phyloP scores from a whole-genome alignment of 2,329 filamentous ascomycete species.

The Alternaria sp. region DNA sequence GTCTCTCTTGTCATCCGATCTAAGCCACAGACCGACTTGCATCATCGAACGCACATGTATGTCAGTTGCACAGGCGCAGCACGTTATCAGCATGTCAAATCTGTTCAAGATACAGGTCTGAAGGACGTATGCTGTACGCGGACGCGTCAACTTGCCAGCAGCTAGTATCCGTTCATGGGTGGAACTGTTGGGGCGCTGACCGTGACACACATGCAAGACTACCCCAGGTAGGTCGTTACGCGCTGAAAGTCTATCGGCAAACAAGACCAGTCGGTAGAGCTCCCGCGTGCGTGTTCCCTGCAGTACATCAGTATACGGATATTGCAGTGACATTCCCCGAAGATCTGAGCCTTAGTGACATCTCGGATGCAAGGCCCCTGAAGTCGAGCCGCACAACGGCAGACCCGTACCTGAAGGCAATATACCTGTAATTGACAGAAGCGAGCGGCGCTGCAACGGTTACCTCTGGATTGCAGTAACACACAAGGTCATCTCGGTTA shows the following conservation, averaged over 20 bases:
- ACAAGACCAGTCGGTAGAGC: constrained; percentile 24
- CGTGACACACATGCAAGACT: constrained; percentile 36
- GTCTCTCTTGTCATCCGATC: constrained; percentile 21
- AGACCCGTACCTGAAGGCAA: constrained; percentile 9
- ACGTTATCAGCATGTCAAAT: constrained; percentile 35
- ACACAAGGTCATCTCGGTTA: constrained; percentile 9
- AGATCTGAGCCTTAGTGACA: constrained; percentile 15
- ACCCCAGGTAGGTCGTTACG: constrained; percentile 20
- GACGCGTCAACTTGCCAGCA: constrained; percentile 36
- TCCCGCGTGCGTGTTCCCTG: constrained; percentile 11
- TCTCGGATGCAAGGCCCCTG: constrained; percentile 14
- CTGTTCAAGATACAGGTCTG: constrained; percentile 21
- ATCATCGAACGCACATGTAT: constrained; percentile 27
- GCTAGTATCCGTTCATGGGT: constrained; percentile 31
- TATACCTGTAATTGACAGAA: constrained; percentile 8
- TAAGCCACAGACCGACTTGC: constrained; percentile 36
- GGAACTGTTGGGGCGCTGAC: constrained; percentile 41
- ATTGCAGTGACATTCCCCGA: constrained; percentile 22
- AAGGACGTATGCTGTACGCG: constrained; percentile 32
- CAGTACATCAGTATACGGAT: constrained; percentile 5
- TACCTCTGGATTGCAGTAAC: constrained; percentile 8
- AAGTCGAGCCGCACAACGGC: constrained; percentile 12
- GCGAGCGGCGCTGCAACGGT: constrained; percentile 9
- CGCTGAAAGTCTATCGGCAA: constrained; percentile 17
- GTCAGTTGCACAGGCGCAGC: constrained; percentile 26